Evolutionary conservation across 345 rosid genomes (phyloP).

Genomic region (Viola odorata): DNA sequence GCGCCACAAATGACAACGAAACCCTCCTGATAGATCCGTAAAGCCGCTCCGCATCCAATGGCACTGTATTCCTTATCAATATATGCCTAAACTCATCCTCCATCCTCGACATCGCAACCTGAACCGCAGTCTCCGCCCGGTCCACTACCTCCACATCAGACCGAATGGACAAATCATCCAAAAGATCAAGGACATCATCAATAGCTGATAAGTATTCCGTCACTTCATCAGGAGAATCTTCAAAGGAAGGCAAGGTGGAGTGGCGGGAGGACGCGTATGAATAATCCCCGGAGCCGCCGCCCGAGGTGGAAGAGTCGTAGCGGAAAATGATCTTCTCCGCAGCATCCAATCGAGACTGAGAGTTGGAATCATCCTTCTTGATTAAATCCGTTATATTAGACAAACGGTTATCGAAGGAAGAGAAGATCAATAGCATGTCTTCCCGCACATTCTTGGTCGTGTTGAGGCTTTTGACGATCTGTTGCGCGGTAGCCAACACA

Average conservation of each 20-base stretch:
- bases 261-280: slow-evolving; percentile 17
- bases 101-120: slow-evolving; percentile 83
- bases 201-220: slow-evolving; percentile 63
- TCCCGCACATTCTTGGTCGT: slow-evolving; percentile 85
- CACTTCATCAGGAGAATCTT: slow-evolving; percentile 66
- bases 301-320: slow-evolving; percentile 41
- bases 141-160: slow-evolving; percentile 46
- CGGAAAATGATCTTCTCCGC: slow-evolving; percentile 68
- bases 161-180: slow-evolving; percentile 43
- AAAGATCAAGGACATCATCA: slow-evolving; percentile 61
- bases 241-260: slow-evolving; percentile 38
- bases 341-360: slow-evolving; percentile 41
- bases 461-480: slow-evolving; percentile 93
- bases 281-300: slow-evolving; percentile 6
- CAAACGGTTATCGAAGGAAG: slow-evolving; percentile 88
- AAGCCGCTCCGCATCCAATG: slow-evolving; percentile 68
- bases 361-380: slow-evolving; percentile 29
- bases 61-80: slow-evolving; percentile 68
- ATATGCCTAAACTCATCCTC: slow-evolving; percentile 90
- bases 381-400: slow-evolving; percentile 78
- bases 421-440: slow-evolving; percentile 89
- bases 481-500: slow-evolving; percentile 93
- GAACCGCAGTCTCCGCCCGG: slow-evolving; percentile 82
- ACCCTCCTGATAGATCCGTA: slow-evolving; percentile 81
- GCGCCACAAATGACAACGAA: slow-evolving; percentile 47